These are phyloP conservation scores for Phaffia tasmanica DNA, from an alignment of 768 basidiomycete genomes.

Conservation along the genomic window DNA sequence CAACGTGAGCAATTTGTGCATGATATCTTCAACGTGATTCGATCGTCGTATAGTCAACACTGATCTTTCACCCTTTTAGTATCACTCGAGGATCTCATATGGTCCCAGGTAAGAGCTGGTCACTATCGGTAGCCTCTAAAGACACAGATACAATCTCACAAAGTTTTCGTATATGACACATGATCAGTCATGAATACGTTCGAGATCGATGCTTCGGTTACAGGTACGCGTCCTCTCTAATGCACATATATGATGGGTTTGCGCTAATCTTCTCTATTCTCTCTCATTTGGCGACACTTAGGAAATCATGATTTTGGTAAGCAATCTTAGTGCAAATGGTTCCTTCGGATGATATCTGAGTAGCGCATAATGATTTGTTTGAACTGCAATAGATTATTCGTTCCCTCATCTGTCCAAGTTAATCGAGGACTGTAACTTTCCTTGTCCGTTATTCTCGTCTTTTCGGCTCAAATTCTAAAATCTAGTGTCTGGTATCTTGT, in stretches of 20 bases:
- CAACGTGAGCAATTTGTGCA: conserved; percentile 4
- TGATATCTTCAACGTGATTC: neutral
- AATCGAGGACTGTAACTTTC: conserved; percentile 62
- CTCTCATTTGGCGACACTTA: conserved; percentile 31
- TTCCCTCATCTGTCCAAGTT: conserved; percentile 43
- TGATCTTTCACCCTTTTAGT: neutral
- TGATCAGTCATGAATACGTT: conserved; percentile 8
- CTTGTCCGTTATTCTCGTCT: conserved; percentile 32
- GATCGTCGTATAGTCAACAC: neutral
- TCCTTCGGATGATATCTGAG: neutral
- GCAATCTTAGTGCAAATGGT: conserved; percentile 27
- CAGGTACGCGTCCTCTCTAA: conserved; percentile 6
- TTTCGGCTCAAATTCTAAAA: neutral
- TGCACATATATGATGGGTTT: neutral
- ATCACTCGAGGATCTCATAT: conserved; percentile 23
- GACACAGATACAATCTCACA: too few species aligned
- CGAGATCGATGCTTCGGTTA: conserved; percentile 8
- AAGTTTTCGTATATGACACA: too few species aligned
- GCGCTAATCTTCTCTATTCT: neutral
- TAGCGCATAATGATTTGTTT: neutral
- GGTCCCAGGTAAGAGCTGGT: conserved; percentile 3
- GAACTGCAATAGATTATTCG: conserved; percentile 9
- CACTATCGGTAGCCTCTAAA: too few species aligned
- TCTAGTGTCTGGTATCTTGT: too few species aligned
- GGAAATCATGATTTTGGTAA: conserved; percentile 80